Conservation (phyloP, 257 asterid genomes). For the Thymus mandschuricus region DNA sequence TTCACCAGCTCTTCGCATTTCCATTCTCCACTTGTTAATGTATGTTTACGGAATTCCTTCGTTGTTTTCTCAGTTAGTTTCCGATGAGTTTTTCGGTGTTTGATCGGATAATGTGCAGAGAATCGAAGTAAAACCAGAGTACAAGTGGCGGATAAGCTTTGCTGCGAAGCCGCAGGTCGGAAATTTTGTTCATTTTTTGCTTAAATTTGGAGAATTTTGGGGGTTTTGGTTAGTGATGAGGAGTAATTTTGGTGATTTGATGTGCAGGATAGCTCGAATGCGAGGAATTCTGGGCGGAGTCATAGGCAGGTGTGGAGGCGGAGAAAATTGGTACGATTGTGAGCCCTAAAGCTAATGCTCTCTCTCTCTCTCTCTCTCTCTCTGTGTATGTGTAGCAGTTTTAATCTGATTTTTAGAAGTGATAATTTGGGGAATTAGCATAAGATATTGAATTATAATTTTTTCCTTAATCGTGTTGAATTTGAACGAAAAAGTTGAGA, state of each 20-base stretch:
- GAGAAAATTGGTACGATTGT: constrained; percentile 65
- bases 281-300: constrained; percentile 53
- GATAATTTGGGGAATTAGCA: neutral
- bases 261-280: constrained; percentile 52
- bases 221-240: neutral
- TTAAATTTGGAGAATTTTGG: neutral
- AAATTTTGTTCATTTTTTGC: neutral
- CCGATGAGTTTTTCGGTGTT: neutral
- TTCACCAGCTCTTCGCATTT: constrained; percentile 33
- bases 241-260: constrained; percentile 8
- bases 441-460: neutral
- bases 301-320: constrained; percentile 77
- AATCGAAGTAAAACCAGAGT: constrained; percentile 47
- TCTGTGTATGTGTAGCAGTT: neutral
- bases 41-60: neutral
- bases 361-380: no score
- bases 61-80: neutral
- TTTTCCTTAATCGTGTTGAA: neutral
- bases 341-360: neutral
- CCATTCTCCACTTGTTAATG: constrained; percentile 35
- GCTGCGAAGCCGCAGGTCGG: constrained; percentile 55
- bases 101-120: constrained; percentile 45
- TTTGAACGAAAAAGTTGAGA: neutral
- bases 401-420: neutral
- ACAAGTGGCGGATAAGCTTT: constrained; percentile 38